phyloP scores from a whole-genome alignment of 2,329 filamentous ascomycete species.

The Trichoderma hamatum region DNA sequence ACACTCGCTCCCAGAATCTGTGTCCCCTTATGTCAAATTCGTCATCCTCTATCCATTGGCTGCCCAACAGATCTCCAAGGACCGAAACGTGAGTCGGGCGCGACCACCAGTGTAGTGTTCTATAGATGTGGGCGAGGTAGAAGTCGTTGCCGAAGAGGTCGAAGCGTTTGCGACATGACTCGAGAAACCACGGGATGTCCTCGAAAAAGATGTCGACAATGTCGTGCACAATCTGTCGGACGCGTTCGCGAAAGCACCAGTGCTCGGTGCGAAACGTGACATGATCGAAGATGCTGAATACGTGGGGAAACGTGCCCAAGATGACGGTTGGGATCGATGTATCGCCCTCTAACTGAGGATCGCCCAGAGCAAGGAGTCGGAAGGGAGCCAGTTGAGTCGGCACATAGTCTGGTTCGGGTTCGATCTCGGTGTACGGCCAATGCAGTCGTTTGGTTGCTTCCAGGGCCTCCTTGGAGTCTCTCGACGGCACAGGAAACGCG shows the following conservation, averaged over 20 bases:
- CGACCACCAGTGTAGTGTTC: conserved; percentile 81
- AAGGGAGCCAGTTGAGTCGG: conserved; percentile 66
- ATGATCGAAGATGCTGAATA: conserved; percentile 51
- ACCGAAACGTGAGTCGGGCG: conserved; percentile 85
- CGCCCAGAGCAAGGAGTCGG: conserved; percentile 82
- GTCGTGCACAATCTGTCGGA: conserved; percentile 60
- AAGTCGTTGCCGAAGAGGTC: conserved; percentile 93
- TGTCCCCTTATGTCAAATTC: conserved; percentile 77
- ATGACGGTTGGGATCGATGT: conserved; percentile 71
- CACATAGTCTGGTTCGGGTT: conserved; percentile 30
- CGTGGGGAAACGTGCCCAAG: conserved; percentile 57
- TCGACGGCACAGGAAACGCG: conserved; percentile 68
- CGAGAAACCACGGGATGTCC: conserved; percentile 69
- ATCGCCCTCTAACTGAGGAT: conserved; percentile 93
- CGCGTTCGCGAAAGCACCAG: conserved; percentile 53
- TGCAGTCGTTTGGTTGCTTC: conserved; percentile 46
- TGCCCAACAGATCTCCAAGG: conserved; percentile 87
- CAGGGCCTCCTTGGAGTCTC: conserved; percentile 40
- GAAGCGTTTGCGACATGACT: conserved; percentile 74
- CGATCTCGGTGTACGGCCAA: conserved; percentile 41
- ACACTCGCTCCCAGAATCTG: conserved; percentile 81
- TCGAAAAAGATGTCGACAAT: conserved; percentile 63
- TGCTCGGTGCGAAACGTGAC: conserved; percentile 51
- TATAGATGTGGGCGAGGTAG: conserved; percentile 92
- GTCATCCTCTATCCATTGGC: conserved; percentile 87